phyloP scores from a whole-genome alignment of 2,329 filamentous ascomycete species.

The Akanthomyces lecanii region DNA sequence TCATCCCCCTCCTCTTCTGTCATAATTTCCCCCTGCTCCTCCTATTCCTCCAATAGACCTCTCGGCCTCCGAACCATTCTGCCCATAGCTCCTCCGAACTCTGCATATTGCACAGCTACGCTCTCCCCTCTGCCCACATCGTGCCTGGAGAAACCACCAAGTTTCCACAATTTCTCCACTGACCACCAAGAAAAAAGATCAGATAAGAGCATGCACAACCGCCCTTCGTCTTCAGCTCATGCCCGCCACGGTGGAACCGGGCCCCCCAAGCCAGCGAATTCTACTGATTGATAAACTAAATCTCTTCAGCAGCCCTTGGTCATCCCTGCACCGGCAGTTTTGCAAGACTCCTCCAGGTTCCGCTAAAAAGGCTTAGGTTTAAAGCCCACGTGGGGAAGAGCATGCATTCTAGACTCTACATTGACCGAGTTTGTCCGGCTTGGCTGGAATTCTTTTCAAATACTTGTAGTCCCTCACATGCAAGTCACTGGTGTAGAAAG shows the following conservation, averaged over 20 bases:
- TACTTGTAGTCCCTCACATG: neutral
- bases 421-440: slow-evolving; percentile 5
- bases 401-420: slow-evolving; percentile 7
- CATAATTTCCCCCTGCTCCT: neutral
- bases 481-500: neutral
- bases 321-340: neutral
- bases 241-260: neutral
- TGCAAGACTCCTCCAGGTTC: neutral
- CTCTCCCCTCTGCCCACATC: neutral
- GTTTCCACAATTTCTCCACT: slow-evolving; percentile 4
- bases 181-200: slow-evolving; percentile 6
- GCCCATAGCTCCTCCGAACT: neutral
- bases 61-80: neutral
- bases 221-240: slow-evolving; percentile 4
- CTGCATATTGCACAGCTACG: neutral
- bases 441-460: neutral
- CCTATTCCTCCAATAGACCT: neutral
- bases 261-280: neutral
- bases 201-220: slow-evolving; percentile 2
- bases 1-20: neutral
- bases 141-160: neutral
- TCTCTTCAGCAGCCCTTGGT: neutral
- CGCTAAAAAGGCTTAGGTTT: slow-evolving; percentile 8
- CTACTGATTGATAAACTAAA: slow-evolving; percentile 16
- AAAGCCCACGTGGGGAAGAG: slow-evolving; percentile 1